Conservation (phyloP, 495 filamentous ascomycete genomes). For the Penicillium pancosmium region DNA sequence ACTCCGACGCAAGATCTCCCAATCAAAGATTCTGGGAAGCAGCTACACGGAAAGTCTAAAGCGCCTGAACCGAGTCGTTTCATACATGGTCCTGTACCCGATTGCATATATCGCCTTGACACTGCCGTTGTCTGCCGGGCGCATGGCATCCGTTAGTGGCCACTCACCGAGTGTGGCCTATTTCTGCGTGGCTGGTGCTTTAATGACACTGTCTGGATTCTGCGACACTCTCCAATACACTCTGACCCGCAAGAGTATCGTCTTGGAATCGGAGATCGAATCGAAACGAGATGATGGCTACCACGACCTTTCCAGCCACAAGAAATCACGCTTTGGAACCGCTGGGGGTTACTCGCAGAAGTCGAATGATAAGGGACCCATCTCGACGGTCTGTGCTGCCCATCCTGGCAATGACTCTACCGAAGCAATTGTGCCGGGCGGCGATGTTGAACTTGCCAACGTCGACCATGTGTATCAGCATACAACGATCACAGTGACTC, state of each 20-base stretch:
- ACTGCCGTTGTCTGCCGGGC: conserved; percentile 62
- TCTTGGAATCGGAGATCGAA: conserved; percentile 32
- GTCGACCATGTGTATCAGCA: conserved; percentile 31
- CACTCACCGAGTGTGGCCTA: conserved; percentile 53
- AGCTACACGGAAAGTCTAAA: conserved; percentile 26
- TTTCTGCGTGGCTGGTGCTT: conserved; percentile 63
- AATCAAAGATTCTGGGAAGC: conserved; percentile 30
- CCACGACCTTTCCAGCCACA: conserved; percentile 13
- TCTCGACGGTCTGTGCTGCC: conserved; percentile 19
- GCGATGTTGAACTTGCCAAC: conserved; percentile 21
- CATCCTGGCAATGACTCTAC: conserved; percentile 15
- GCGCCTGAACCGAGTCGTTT: conserved; percentile 43
- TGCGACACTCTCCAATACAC: conserved; percentile 68
- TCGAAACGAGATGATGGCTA: conserved; percentile 24
- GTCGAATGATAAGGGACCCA: conserved; percentile 16
- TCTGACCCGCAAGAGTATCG: conserved; percentile 49
- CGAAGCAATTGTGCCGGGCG: conserved; percentile 20
- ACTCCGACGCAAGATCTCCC: conserved; percentile 44
- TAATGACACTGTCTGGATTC: conserved; percentile 69
- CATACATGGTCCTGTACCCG: conserved; percentile 68
- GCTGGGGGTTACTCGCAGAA: conserved; percentile 8
- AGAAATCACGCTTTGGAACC: conserved; percentile 10
- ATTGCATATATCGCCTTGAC: conserved; percentile 67
- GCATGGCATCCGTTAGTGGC: conserved; percentile 62
- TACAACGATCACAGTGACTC: conserved; percentile 35